These are phyloP conservation scores for Metarhizium anisopliae DNA, from an alignment of 2,329 filamentous ascomycete genomes.

Conservation along the genomic window DNA sequence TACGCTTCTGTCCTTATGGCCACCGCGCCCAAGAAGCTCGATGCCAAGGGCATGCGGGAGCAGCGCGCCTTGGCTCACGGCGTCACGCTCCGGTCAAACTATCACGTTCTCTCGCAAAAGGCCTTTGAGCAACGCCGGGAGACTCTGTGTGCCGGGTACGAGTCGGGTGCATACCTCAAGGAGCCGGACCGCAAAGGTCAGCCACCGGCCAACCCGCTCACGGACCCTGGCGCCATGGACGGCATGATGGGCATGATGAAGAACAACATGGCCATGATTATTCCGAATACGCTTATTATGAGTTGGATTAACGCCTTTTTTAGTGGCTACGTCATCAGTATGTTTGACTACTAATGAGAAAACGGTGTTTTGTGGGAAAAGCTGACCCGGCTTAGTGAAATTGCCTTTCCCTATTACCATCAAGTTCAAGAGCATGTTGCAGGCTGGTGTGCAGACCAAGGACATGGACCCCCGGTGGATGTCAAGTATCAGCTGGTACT, in stretches of 20 bases:
- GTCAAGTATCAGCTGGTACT: constrained; percentile 98
- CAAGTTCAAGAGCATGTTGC: constrained; percentile 99
- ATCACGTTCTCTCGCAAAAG: constrained; percentile 65
- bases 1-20: constrained; percentile 92
- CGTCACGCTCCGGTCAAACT: constrained; percentile 75
- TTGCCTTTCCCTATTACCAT: constrained; percentile 94
- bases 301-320: constrained; percentile 99
- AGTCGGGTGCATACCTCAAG: constrained; percentile 81
- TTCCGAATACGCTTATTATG: constrained; percentile 98
- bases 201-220: constrained; percentile 86
- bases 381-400: constrained; percentile 58
- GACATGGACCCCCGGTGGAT: constrained; percentile 98
- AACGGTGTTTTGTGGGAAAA: background rate
- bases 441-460: constrained; percentile 89
- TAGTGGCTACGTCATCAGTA: constrained; percentile 94
- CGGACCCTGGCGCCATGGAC: constrained; percentile 93
- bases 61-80: constrained; percentile 78
- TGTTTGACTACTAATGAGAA: constrained; percentile 5
- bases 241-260: constrained; percentile 99
- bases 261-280: constrained; percentile 99
- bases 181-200: constrained; percentile 80
- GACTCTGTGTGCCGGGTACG: constrained; percentile 69
- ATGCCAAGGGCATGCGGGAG: constrained; percentile 70
- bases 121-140: constrained; percentile 77
- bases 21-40: constrained; percentile 71